Percentiles rank a stretch among this genome's conserved stretches.
phyloP scores from a whole-genome alignment of 495 filamentous ascomycete genomes.

The Jackrogersella minutella region DNA sequence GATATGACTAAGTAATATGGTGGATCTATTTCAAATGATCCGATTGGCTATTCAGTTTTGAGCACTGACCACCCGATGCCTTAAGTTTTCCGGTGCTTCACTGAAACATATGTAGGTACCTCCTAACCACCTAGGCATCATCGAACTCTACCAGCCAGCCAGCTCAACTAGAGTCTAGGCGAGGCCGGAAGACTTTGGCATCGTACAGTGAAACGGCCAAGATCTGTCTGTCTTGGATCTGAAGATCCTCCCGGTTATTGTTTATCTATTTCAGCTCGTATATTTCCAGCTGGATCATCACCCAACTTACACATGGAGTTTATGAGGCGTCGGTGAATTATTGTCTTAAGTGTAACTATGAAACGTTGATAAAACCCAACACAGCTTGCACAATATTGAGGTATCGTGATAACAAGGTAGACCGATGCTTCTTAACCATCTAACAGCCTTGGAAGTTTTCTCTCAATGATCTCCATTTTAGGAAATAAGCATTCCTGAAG shows the following conservation, averaged over 20 bases:
- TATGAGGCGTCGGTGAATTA: not conserved
- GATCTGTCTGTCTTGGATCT: slow-evolving; percentile 16
- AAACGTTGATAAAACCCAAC: not conserved
- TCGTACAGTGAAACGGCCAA: slow-evolving; percentile 22
- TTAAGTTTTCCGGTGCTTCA: no score
- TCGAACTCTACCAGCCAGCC: no score
- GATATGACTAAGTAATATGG: no score
- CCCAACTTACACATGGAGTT: not conserved
- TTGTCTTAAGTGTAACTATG: not conserved
- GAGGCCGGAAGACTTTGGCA: slow-evolving; percentile 12
- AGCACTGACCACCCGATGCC: slow-evolving; percentile 26
- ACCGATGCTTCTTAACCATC: not conserved
- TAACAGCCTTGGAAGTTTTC: not conserved
- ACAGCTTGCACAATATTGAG: not conserved
- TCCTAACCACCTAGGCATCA: no score
- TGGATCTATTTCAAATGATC: not conserved
- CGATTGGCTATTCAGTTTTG: slow-evolving; percentile 14
- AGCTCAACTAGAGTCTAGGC: no score
- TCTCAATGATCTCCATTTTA: not conserved
- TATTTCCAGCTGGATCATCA: not conserved
- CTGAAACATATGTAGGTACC: not conserved
- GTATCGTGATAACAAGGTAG: not conserved
- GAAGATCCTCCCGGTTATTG: not conserved
- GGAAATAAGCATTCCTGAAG: slow-evolving; percentile 5
- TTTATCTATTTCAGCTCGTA: not conserved